These are phyloP conservation scores for Endoconidiophora polonica DNA, from an alignment of 2,329 filamentous ascomycete species.

Conservation along the genomic window DNA sequence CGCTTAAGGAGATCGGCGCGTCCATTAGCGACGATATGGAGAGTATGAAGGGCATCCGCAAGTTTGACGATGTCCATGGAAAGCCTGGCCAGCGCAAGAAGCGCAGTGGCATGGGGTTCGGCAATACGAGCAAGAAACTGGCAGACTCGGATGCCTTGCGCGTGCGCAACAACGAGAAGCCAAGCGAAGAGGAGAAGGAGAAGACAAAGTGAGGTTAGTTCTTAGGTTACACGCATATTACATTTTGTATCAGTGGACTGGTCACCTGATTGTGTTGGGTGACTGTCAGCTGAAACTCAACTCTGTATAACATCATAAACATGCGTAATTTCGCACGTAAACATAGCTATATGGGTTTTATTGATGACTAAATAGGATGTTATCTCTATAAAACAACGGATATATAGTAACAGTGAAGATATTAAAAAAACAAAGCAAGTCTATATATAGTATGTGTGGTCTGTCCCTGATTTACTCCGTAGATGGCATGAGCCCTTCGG, in stretches of 20 bases:
- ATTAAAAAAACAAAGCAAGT: neutral
- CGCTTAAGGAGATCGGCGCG: constrained; percentile 74
- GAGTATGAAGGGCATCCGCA: constrained; percentile 67
- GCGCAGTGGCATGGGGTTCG: constrained; percentile 41
- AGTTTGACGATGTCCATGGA: constrained; percentile 81
- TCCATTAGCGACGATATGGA: constrained; percentile 91
- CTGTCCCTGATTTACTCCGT: constrained; percentile 22
- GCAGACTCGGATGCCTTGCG: constrained; percentile 28
- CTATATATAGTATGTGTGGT: neutral
- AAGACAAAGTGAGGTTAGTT: neutral
- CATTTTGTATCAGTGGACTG: neutral
- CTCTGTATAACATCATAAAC: too few species aligned
- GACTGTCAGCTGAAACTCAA: too few species aligned
- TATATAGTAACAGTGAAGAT: neutral
- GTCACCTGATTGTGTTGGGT: too few species aligned
- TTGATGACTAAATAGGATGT: too few species aligned
- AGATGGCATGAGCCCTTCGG: constrained; percentile 36
- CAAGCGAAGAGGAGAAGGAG: neutral
- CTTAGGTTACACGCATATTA: neutral
- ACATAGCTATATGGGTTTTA: too few species aligned
- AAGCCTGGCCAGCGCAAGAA: constrained; percentile 46
- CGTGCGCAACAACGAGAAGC: constrained; percentile 19
- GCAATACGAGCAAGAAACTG: constrained; percentile 24
- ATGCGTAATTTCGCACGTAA: too few species aligned
- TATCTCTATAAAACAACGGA: neutral